phyloP scores from a whole-genome alignment of 2,329 filamentous ascomycete genomes.

The Paraphoma chrysanthemicola region DNA sequence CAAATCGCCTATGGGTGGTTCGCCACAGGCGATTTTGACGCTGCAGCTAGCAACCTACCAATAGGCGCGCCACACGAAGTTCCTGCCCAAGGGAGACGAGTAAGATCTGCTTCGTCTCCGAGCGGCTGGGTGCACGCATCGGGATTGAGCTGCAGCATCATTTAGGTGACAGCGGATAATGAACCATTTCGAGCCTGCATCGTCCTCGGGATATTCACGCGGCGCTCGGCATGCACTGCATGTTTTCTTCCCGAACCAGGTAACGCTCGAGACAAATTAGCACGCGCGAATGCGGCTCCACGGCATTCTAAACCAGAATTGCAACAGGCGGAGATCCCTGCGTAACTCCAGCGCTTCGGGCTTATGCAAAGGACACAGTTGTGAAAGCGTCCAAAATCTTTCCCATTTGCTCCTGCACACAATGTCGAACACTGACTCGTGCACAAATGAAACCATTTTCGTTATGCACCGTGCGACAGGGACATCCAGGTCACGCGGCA shows the following conservation, averaged over 20 bases:
- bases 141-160: constrained; percentile 7
- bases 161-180: constrained; percentile 6
- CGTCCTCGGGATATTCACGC: background rate
- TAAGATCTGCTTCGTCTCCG: constrained; percentile 24
- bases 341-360: background rate
- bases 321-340: background rate
- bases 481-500: background rate
- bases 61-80: constrained; percentile 11
- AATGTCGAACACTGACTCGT: constrained; percentile 3
- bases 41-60: constrained; percentile 12
- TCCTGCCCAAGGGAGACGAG: constrained; percentile 26
- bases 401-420: background rate
- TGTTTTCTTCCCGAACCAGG: constrained; percentile 1
- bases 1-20: constrained; percentile 1
- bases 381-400: background rate
- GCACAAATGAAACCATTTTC: background rate
- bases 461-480: background rate
- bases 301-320: background rate
- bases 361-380: background rate
- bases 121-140: constrained; percentile 16
- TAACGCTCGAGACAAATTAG: background rate
- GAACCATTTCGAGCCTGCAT: constrained; percentile 4
- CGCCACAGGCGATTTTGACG: constrained; percentile 8
- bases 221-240: constrained; percentile 2
- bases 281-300: background rate